Evolutionary conservation across 257 asterid species (phyloP), one percentile per base, ranked within the genome.

Genomic region (Ocimum tenuiflorum): DNA sequence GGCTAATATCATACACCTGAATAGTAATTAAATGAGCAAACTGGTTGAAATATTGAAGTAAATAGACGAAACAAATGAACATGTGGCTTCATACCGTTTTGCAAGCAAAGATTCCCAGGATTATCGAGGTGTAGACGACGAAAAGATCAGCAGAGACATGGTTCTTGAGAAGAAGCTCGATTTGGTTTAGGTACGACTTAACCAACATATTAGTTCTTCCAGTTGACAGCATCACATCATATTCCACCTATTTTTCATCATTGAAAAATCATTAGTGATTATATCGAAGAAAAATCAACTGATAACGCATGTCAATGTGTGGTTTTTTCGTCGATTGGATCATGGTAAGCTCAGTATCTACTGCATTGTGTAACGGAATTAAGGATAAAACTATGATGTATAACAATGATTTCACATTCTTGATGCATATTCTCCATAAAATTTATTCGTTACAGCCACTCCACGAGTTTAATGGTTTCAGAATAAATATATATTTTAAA

Each of bases 1-100:
- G 84, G 80, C 86, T 82, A 57, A 85, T 70, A 76, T 82, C 88
- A 58, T 89, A 89, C 38, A 89, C 89, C 97, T 89, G 78, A 68
- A 78, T 9, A 74, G 58, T 62, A 60, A 47, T 13, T 27, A 61
- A 38, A 59, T 39, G 35, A 66, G 65, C 8, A 22, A 39, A 51
- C 31, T 3, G 1, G 9, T 12, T 41, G 47, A 3, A 60, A 11
- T 39, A 6, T 17, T 36, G 42, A 54, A 10, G 45, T 23, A 39
- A 36, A 20, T 19, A 38, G 33, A 4, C 11, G 35, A 3, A 12
- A 3, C 9, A 20, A 13, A 59, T 1, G 74, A 49, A 29, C 14
- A 20, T 9, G 24, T 17, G n/a, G n/a, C 22, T 48, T 13, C 71
- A 17, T 85, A 89, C 96, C 86, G 71, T 68, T 72, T 89, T 89